Evolutionary conservation across 257 asterid genomes (phyloP).

Genomic region (Leonotis leonurus): DNA sequence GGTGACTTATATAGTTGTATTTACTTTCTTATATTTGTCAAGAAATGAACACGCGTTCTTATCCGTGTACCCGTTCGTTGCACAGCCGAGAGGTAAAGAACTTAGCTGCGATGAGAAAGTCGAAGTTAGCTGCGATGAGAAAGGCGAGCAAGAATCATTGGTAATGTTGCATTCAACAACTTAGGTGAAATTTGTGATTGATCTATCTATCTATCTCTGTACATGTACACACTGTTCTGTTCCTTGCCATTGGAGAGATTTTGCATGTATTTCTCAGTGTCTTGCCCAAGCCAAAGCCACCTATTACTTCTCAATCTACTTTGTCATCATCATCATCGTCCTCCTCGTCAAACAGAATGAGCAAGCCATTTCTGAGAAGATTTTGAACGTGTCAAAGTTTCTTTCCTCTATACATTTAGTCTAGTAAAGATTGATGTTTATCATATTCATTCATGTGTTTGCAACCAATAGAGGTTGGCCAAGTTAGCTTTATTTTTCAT

Average conservation of each 20-base stretch:
- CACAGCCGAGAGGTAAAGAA: slow-evolving; percentile 82
- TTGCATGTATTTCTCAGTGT: slow-evolving; percentile 17
- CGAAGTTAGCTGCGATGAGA: too few relatives aligned
- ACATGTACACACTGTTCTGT: too few relatives aligned
- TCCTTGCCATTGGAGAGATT: slow-evolving; percentile 14
- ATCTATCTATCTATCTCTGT: background rate
- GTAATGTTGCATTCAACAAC: slow-evolving; percentile 24
- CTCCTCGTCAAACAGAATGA: slow-evolving; percentile 16
- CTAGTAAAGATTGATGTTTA: too few relatives aligned
- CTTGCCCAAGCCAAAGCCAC: slow-evolving; percentile 25
- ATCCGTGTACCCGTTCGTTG: background rate
- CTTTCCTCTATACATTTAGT: background rate
- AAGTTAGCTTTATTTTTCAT: too few relatives aligned
- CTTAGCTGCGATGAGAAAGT: slow-evolving; percentile 54
- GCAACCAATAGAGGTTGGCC: too few relatives aligned
- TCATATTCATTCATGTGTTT: too few relatives aligned
- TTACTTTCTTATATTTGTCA: too few relatives aligned
- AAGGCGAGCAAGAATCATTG: slow-evolving; percentile 37
- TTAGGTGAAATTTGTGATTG: background rate
- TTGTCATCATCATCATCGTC: too few relatives aligned
- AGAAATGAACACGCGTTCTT: too few relatives aligned
- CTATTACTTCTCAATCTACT: slow-evolving; percentile 19
- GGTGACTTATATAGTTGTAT: too few relatives aligned
- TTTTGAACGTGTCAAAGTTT: slow-evolving; percentile 11
- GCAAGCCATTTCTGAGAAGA: slow-evolving; percentile 29